These are phyloP conservation scores for Peniophora sp. DNA, from an alignment of 1,284 basidiomycete genomes.

Conservation along the genomic window DNA sequence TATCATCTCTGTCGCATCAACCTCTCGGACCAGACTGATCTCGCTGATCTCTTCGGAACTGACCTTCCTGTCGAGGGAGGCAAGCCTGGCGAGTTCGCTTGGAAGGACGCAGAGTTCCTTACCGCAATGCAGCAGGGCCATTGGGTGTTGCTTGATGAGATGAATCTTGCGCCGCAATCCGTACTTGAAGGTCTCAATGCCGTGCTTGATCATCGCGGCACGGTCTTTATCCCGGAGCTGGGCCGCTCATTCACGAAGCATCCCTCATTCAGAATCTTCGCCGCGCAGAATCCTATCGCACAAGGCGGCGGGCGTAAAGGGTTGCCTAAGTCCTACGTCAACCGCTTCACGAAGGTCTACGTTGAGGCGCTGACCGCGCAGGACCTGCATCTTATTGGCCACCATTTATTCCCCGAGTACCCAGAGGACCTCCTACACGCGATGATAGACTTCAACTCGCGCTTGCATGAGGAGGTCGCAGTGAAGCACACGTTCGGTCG, in stretches of 20 bases:
- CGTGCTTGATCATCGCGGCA: conserved; percentile 92
- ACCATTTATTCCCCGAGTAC: conserved; percentile 63
- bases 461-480: conserved; percentile 67
- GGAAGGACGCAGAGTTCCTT: conserved; percentile 97
- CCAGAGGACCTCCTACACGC: conserved; percentile 45
- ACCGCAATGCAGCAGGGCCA: conserved; percentile 88
- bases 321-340: conserved; percentile 94
- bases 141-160: conserved; percentile 98
- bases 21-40: conserved; percentile 96
- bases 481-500: conserved; percentile 67
- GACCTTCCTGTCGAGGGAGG: conserved; percentile 95
- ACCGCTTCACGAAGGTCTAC: conserved; percentile 97
- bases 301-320: conserved; percentile 98
- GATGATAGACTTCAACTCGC: conserved; percentile 85
- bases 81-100: conserved; percentile 87
- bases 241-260: conserved; percentile 86
- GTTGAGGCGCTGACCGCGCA: conserved; percentile 78
- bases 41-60: conserved; percentile 94
- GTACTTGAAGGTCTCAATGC: conserved; percentile 98
- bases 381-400: conserved; percentile 80
- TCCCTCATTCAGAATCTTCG: conserved; percentile 92
- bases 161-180: conserved; percentile 95
- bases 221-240: conserved; percentile 93
- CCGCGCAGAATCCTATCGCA: conserved; percentile 93
- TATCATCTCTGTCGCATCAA: conserved; percentile 93